phyloP scores from a whole-genome alignment of 1,139 yeast species.

The Insectozyma bohioensis region DNA sequence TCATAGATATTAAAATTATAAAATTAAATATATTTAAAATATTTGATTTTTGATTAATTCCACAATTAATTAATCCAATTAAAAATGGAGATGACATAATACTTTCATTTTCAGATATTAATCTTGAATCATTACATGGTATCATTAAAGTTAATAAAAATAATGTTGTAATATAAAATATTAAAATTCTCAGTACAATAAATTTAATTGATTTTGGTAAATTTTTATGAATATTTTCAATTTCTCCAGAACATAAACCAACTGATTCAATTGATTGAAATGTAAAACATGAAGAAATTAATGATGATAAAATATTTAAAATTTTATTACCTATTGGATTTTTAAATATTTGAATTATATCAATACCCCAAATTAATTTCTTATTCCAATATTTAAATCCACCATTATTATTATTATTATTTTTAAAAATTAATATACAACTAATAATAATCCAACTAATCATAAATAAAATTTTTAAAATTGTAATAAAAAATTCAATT shows the following conservation, averaged over 20 bases:
- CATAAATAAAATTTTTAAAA: slow-evolving; percentile 21
- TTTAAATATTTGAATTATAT: slow-evolving; percentile 9
- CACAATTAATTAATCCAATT: slow-evolving; percentile 15
- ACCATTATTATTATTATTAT: slow-evolving; percentile 1
- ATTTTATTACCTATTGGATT: slow-evolving; percentile 27
- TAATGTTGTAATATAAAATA: slow-evolving; percentile 18
- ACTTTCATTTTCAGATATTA: slow-evolving; percentile 9
- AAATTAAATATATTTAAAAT: slow-evolving; percentile 17
- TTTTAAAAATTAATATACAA: slow-evolving; percentile 4
- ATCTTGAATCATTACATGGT: slow-evolving; percentile 17
- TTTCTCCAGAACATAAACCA: slow-evolving; percentile 27
- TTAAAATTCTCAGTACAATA: slow-evolving; percentile 17
- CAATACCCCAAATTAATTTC: slow-evolving; percentile 10
- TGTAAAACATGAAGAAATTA: slow-evolving; percentile 33
- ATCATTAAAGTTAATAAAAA: slow-evolving; percentile 18
- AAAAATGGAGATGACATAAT: slow-evolving; percentile 19
- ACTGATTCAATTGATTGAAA: slow-evolving; percentile 40
- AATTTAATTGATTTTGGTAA: slow-evolving; percentile 17
- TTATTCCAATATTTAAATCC: slow-evolving; percentile 14
- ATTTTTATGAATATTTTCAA: slow-evolving; percentile 16
- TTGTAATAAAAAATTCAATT: slow-evolving; percentile 21
- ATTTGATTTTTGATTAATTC: slow-evolving; percentile 8
- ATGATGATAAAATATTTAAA: slow-evolving; percentile 18
- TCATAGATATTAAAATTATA: slow-evolving; percentile 21
- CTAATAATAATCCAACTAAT: slow-evolving; percentile 17